Percentiles rank a stretch among this genome's conserved stretches.
These are phyloP conservation scores for Camptophora hylomeconis DNA, from an alignment of 2,329 filamentous ascomycete species.

Conservation along the genomic window DNA sequence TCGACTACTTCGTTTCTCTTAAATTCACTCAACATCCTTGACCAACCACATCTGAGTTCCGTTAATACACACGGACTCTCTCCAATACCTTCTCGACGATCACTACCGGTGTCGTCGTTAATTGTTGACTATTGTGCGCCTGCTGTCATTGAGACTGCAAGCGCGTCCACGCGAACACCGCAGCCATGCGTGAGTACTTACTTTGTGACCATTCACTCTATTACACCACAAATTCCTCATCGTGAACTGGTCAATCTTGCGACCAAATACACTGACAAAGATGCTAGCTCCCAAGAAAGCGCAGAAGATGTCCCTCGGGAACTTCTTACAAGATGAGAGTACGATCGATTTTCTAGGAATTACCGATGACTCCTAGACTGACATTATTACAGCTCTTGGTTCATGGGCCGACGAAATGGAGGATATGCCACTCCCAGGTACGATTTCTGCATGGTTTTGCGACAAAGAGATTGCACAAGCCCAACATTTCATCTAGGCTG, in stretches of 20 bases:
- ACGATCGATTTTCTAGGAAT: conserved; percentile 32
- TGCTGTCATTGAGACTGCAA: conserved; percentile 3
- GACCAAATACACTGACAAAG: conserved; percentile 6
- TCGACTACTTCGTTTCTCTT: no score
- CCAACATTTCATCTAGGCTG: conserved; percentile 6
- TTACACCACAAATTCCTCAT: no score
- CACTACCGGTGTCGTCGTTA: no score
- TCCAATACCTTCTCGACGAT: no score
- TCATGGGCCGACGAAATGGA: conserved; percentile 99
- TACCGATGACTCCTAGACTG: conserved; percentile 14
- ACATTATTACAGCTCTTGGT: conserved; percentile 47
- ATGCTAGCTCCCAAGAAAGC: conserved; percentile 71
- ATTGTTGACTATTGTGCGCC: conserved; percentile 4
- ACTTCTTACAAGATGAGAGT: conserved; percentile 90
- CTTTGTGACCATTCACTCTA: conserved; percentile 1
- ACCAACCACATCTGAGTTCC: no score
- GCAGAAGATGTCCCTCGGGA: conserved; percentile 95
- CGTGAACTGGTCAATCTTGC: no score
- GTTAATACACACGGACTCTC: no score
- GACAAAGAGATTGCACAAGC: not conserved
- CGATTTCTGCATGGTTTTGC: no score
- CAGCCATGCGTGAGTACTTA: conserved; percentile 15
- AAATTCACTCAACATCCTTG: no score
- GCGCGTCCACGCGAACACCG: conserved; percentile 2
- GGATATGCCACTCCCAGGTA: conserved; percentile 62